These are phyloP conservation scores for Paspalum notatum DNA, from an alignment of 176 grass and related monocot genomes.

Conservation along the genomic window DNA sequence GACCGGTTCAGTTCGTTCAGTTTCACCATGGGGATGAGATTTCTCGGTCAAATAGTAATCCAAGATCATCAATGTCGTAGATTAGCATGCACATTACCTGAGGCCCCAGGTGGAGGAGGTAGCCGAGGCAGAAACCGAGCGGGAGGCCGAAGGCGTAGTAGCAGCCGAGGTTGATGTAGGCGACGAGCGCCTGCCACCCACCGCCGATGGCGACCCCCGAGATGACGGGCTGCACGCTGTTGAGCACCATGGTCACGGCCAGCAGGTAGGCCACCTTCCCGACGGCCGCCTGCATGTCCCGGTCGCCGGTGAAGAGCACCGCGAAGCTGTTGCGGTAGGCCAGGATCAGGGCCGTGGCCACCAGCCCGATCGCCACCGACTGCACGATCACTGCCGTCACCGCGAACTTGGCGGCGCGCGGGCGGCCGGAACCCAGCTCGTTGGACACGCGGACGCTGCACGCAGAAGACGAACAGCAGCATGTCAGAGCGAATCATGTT, in stretches of 20 bases:
- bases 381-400: slow-evolving; percentile 63
- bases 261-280: slow-evolving; percentile 60
- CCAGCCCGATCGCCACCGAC: slow-evolving; percentile 58
- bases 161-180: slow-evolving; percentile 79
- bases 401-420: slow-evolving; percentile 60
- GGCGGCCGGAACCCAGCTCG: slow-evolving; percentile 72
- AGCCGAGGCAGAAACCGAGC: slow-evolving; percentile 72
- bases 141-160: slow-evolving; percentile 84
- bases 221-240: slow-evolving; percentile 89
- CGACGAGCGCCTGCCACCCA: slow-evolving; percentile 75
- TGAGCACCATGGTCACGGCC: slow-evolving; percentile 82
- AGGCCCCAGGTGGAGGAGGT: slow-evolving; percentile 55
- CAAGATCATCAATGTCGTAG: too few relatives aligned
- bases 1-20: too few relatives aligned
- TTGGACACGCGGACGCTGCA: slow-evolving; percentile 76
- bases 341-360: slow-evolving; percentile 54
- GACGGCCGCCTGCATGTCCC: slow-evolving; percentile 61
- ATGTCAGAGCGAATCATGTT: too few relatives aligned
- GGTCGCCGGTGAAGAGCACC: slow-evolving; percentile 63
- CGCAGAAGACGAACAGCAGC: too few relatives aligned
- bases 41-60: too few relatives aligned
- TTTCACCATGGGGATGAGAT: too few relatives aligned
- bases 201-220: slow-evolving; percentile 81
- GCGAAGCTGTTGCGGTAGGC: slow-evolving; percentile 51
- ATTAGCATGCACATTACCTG: not conserved